Conservation (phyloP, 2,329 filamentous ascomycete species). For the Xylaria sp. region DNA sequence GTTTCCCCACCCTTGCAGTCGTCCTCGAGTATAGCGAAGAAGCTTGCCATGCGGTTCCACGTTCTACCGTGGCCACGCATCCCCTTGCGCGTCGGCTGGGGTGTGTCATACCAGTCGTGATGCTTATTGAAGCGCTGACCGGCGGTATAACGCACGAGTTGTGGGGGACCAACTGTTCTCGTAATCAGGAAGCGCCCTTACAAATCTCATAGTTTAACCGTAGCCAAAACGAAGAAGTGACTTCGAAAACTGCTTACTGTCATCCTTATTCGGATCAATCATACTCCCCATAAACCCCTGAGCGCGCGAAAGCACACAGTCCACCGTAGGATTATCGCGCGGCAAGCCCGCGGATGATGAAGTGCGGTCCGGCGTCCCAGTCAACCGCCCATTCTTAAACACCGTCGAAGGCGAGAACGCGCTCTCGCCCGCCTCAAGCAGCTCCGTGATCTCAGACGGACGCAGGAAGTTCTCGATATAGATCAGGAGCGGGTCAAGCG, state of each 20-base stretch:
- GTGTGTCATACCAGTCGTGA: conserved; percentile 55
- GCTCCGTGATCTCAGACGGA: conserved; percentile 50
- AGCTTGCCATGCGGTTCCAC: conserved; percentile 56
- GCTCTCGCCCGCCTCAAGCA: conserved; percentile 52
- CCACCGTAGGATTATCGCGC: conserved; percentile 51
- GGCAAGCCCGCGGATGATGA: conserved; percentile 55
- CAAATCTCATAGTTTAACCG: neutral
- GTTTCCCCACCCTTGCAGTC: conserved; percentile 56
- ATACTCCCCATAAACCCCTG: conserved; percentile 54
- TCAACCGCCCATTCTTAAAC: conserved; percentile 51
- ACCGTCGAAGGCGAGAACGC: conserved; percentile 54
- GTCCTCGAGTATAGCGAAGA: conserved; percentile 57
- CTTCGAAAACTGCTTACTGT: conserved; percentile 41
- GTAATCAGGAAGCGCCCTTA: neutral
- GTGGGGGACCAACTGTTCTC: conserved; percentile 51
- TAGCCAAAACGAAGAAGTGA: neutral
- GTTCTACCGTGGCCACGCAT: conserved; percentile 40
- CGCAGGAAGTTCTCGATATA: conserved; percentile 57
- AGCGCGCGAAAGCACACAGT: conserved; percentile 54
- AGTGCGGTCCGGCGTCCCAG: conserved; percentile 52
- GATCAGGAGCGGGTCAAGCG: conserved; percentile 56
- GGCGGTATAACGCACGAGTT: conserved; percentile 55
- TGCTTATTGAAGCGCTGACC: conserved; percentile 56
- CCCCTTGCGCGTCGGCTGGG: conserved; percentile 41
- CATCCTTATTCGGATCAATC: conserved; percentile 53